Evolutionary conservation across 2,329 filamentous ascomycete genomes (phyloP).

Genomic region (Xylariaceae sp.): DNA sequence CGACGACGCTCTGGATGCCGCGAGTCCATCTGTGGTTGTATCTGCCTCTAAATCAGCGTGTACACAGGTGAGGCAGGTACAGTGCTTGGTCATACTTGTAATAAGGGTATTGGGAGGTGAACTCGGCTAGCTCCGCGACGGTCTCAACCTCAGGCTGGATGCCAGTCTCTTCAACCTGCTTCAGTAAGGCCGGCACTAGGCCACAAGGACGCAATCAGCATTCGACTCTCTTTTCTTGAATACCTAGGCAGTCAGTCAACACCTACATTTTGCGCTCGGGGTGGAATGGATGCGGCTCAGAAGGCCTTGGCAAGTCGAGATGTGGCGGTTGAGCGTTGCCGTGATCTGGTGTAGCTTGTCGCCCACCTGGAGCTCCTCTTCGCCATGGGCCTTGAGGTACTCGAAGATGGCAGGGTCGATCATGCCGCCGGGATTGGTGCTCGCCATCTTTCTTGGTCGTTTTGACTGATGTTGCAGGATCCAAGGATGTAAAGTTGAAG

Average conservation of each 20-base stretch:
- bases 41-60: constrained; percentile 32
- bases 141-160: constrained; percentile 70
- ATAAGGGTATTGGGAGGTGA: constrained; percentile 85
- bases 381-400: constrained; percentile 81
- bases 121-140: constrained; percentile 63
- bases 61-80: neutral
- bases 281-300: constrained; percentile 90
- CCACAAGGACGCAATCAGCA: constrained; percentile 6
- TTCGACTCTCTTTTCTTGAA: neutral
- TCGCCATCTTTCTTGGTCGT: constrained; percentile 22
- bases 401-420: constrained; percentile 83
- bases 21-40: constrained; percentile 85
- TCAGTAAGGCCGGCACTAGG: constrained; percentile 64
- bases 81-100: constrained; percentile 65
- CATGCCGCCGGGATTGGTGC: constrained; percentile 40
- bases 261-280: constrained; percentile 55
- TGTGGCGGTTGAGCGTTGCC: constrained; percentile 78
- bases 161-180: constrained; percentile 61
- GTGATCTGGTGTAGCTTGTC: constrained; percentile 82
- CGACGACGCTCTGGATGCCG: constrained; percentile 74
- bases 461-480: neutral
- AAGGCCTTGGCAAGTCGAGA: constrained; percentile 74
- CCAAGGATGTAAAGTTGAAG: neutral
- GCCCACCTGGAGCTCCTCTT: constrained; percentile 76
- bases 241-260: neutral